Evolutionary conservation across 2,329 filamentous ascomycete genomes (phyloP), one percentile per base, ranked within the genome.

Genomic region (Fusarium scirpi): DNA sequence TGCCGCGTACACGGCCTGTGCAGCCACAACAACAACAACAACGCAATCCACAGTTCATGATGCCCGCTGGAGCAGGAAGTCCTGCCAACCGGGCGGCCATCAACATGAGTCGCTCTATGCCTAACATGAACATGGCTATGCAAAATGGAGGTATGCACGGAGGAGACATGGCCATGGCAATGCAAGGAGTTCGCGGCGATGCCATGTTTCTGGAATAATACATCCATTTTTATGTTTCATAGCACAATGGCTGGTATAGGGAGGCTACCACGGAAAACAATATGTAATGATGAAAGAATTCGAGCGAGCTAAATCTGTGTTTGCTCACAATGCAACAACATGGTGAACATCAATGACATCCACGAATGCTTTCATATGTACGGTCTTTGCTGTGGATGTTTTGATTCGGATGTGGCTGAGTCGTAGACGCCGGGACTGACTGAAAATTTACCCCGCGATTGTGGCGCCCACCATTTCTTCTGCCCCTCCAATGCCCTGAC

Each of bases 171-270:
- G 76, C 78, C 63, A 79, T 85, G 74, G 78, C 80, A 13, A 84
- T 85, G 77, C 81, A 84, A 61, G 81, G 82, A 32, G 80, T 85
- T 38, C 80, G 82, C 48, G 79, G 80, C 43, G 85, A 87, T 58
- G 78, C 81, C 41, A 86, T 88, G 83, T 87, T 85, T 73, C 83
- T 86, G 81, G 84, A 86, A 69, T 86, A 78, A 76, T 53, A 65
- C 54, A 58, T 46, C 30, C 38, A 52, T 55, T 46, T 49, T 40
- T 29, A 40, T 66, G 51, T 34, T 54, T 47, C 24, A 51, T 40
- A 47, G 29, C 49, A 51, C 56, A 68, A 69, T 59, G 45, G 44
- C 54, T 62, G 20, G 18, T 20, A 24, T 44, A 56, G 66, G 43
- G 40, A 49, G 44, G 46, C 54, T 52, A 43, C 20, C 27, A 40